Evolutionary conservation across 768 basidiomycete species (phyloP), one percentile per base, ranked within the genome.

Genomic region (Hortiboletus campestris): DNA sequence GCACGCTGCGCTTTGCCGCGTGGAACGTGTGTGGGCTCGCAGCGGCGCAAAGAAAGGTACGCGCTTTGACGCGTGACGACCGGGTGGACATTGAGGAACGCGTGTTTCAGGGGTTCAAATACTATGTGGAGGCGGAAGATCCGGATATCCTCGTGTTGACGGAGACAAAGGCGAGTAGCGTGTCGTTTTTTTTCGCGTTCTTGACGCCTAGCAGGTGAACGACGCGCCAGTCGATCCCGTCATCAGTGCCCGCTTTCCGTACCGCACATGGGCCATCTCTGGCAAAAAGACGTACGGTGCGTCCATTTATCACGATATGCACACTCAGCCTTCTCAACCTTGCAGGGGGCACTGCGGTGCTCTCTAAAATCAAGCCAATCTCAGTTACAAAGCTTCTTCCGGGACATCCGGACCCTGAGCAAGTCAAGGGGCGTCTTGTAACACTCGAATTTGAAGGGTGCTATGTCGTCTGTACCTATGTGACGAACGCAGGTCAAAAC

Each of bases 21-120:
- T 94, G 89, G 89, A 94, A 94, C 66, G 81, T 94, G 7, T 89
- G 86, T 59, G 86, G 93, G 5, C 73, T 90, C 49, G 84, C 84
- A 34, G 80, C 90, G 1, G 82, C 85, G 53, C 80, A 84, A 61
- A 93, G 87, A 72, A 94, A 95, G 81, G 91, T 86, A 53, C 48
- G 69, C 49, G 69, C 49, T 32, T 34, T 38, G 7, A 13, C 22
- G 48, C 22, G 6, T 28, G 28, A 2, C 38, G 28, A 42, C 19
- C 34, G 31, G 5, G 2, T 11, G 8, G 20, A 7, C 19, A 25
- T 32, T 17, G 8, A 36, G 3, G 5, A 36, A 49, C 53, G 44
- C 41, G 12, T 13, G 14, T 58, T n/a, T 10, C 59, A 89, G 86
- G 92, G 92, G 0, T 92, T 95, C 74, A 86, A 84, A 62, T 67